phyloP scores from a whole-genome alignment of 2,329 filamentous ascomycete genomes.

The Mollisiaceae sp. region DNA sequence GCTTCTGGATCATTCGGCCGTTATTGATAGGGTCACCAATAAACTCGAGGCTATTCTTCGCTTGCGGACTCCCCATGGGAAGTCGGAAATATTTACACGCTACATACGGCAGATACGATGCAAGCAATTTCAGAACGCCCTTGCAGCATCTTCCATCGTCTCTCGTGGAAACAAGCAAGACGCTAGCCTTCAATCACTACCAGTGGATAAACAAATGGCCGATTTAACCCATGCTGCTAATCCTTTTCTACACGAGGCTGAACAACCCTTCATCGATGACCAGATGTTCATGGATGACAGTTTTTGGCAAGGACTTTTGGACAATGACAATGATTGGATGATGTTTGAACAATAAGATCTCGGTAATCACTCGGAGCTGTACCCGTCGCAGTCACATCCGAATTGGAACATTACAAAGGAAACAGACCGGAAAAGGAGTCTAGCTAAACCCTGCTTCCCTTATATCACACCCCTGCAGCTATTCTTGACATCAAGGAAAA shows the following conservation, averaged over 20 bases:
- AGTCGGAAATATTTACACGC: slow-evolving; percentile 13
- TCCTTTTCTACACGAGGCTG: neutral
- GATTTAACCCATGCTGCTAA: neutral
- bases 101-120: slow-evolving; percentile 13
- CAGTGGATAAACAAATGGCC: neutral
- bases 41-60: slow-evolving; percentile 20
- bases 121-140: neutral
- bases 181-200: neutral
- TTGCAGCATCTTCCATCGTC: neutral
- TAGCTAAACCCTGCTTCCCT: neutral
- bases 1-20: slow-evolving; percentile 14
- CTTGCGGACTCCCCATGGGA: slow-evolving; percentile 13
- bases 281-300: slow-evolving; percentile 9
- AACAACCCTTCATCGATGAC: neutral
- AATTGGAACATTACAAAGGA: neutral
- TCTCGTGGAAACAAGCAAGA: neutral
- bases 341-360: neutral
- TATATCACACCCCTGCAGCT: too few species aligned
- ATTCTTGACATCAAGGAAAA: neutral
- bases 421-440: neutral
- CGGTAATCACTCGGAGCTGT: neutral
- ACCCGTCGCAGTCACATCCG: neutral
- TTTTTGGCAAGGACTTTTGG: slow-evolving; percentile 17
- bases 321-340: slow-evolving; percentile 12
- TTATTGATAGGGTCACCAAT: slow-evolving; percentile 26